These are phyloP conservation scores for Dothideomycetes sp. DNA, from an alignment of 2,329 filamentous ascomycete genomes.

Conservation along the genomic window DNA sequence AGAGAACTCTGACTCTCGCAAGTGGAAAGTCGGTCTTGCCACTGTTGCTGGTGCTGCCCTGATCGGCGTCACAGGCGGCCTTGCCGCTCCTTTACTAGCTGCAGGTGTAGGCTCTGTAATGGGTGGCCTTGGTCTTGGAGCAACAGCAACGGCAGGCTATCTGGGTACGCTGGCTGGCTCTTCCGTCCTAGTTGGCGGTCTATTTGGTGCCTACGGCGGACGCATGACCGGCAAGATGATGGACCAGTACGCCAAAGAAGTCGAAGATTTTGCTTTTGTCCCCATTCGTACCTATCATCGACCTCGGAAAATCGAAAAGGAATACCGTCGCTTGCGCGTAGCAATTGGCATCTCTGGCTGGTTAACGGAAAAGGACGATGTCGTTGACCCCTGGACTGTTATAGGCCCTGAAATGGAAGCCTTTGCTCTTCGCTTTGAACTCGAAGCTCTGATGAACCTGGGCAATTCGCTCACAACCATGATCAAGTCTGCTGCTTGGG, in stretches of 20 bases:
- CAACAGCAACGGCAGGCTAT: slow-evolving; percentile 64
- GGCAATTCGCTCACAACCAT: slow-evolving; percentile 68
- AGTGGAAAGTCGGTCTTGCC: slow-evolving; percentile 77
- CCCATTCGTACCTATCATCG: slow-evolving; percentile 53
- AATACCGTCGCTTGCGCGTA: slow-evolving; percentile 52
- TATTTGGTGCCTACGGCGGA: slow-evolving; percentile 87
- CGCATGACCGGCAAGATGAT: slow-evolving; percentile 78
- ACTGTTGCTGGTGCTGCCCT: slow-evolving; percentile 79
- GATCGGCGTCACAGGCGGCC: slow-evolving; percentile 69
- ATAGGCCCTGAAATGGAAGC: slow-evolving; percentile 63
- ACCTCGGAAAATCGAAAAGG: slow-evolving; percentile 40
- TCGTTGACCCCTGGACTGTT: slow-evolving; percentile 67
- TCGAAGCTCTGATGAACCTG: slow-evolving; percentile 63
- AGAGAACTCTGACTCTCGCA: slow-evolving; percentile 51
- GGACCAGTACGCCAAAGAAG: slow-evolving; percentile 74
- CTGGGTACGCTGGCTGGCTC: slow-evolving; percentile 73
- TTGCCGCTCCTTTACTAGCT: slow-evolving; percentile 65
- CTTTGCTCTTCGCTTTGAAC: slow-evolving; percentile 77
- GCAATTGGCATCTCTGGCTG: slow-evolving; percentile 76
- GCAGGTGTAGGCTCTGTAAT: slow-evolving; percentile 72
- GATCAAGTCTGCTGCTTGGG: slow-evolving; percentile 73
- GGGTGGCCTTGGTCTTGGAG: slow-evolving; percentile 63
- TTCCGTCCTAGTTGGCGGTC: slow-evolving; percentile 64
- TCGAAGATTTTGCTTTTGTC: slow-evolving; percentile 80
- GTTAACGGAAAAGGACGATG: slow-evolving; percentile 60